These are phyloP conservation scores for Diaporthe australafricana DNA, from an alignment of 2,329 filamentous ascomycete species.

Conservation along the genomic window DNA sequence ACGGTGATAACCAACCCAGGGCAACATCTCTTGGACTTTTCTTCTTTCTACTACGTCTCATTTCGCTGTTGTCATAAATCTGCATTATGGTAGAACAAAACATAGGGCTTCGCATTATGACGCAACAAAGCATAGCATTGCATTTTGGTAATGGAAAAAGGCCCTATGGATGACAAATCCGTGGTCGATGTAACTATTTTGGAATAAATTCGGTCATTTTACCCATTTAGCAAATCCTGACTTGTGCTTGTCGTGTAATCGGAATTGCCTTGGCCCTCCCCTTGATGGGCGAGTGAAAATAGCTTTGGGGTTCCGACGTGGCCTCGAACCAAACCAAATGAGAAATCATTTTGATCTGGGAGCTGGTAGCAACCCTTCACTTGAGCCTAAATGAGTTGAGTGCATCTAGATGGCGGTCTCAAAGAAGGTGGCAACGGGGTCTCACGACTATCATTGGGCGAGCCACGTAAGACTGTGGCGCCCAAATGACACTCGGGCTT, in stretches of 20 bases:
- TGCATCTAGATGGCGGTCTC: too few species aligned
- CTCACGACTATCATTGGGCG: too few species aligned
- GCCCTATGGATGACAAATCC: background rate
- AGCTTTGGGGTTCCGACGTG: too few species aligned
- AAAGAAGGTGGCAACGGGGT: too few species aligned
- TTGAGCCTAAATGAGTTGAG: too few species aligned
- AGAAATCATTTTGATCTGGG: too few species aligned
- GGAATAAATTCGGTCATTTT: background rate
- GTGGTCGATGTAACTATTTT: background rate
- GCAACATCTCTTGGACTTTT: too few species aligned
- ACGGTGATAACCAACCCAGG: background rate
- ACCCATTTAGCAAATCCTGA: background rate
- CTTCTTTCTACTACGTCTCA: background rate
- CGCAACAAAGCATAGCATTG: slow-evolving; percentile 5
- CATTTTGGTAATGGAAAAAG: slow-evolving; percentile 15
- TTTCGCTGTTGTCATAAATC: background rate
- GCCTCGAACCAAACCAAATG: too few species aligned
- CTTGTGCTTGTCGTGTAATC: background rate
- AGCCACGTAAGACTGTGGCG: too few species aligned
- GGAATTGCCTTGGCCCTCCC: too few species aligned
- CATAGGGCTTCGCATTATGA: slow-evolving; percentile 23
- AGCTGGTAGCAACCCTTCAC: too few species aligned
- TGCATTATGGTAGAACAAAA: slow-evolving; percentile 7
- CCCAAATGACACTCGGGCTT: too few species aligned
- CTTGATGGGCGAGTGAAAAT: background rate